phyloP scores from a whole-genome alignment of 2,329 filamentous ascomycete species.

The Scedosporium boydii region DNA sequence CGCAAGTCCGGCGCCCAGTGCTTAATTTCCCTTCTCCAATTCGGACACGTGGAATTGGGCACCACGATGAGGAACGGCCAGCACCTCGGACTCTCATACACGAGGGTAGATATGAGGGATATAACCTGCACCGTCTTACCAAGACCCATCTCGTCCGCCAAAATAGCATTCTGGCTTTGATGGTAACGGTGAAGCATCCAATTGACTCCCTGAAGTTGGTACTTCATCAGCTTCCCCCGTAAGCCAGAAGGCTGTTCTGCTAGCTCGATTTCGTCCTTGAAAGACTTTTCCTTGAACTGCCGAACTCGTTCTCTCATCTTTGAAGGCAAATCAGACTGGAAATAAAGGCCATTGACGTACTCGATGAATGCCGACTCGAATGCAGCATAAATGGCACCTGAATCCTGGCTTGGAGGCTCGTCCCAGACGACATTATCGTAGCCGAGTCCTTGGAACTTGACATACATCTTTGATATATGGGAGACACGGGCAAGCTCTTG shows the following conservation, averaged over 20 bases:
- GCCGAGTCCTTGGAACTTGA: constrained; percentile 86
- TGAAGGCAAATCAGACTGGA: constrained; percentile 44
- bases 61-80: constrained; percentile 92
- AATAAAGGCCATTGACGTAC: constrained; percentile 70
- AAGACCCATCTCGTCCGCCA: constrained; percentile 96
- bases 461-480: constrained; percentile 62
- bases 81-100: constrained; percentile 56
- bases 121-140: constrained; percentile 96
- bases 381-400: constrained; percentile 60
- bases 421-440: constrained; percentile 95
- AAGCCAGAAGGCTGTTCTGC: constrained; percentile 64
- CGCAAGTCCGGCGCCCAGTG: constrained; percentile 80
- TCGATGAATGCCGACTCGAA: constrained; percentile 80
- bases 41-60: constrained; percentile 91
- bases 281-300: constrained; percentile 55
- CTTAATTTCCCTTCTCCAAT: constrained; percentile 95
- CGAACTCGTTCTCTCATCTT: constrained; percentile 59
- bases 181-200: constrained; percentile 93
- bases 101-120: constrained; percentile 65
- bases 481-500: constrained; percentile 63
- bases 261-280: constrained; percentile 45
- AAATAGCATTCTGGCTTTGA: constrained; percentile 70
- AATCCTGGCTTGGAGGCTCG: constrained; percentile 58
- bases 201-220: constrained; percentile 87
- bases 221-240: constrained; percentile 78